These are phyloP conservation scores for Pythium aristosporum DNA, from an alignment of 352 stramenopile genomes.

Conservation along the genomic window DNA sequence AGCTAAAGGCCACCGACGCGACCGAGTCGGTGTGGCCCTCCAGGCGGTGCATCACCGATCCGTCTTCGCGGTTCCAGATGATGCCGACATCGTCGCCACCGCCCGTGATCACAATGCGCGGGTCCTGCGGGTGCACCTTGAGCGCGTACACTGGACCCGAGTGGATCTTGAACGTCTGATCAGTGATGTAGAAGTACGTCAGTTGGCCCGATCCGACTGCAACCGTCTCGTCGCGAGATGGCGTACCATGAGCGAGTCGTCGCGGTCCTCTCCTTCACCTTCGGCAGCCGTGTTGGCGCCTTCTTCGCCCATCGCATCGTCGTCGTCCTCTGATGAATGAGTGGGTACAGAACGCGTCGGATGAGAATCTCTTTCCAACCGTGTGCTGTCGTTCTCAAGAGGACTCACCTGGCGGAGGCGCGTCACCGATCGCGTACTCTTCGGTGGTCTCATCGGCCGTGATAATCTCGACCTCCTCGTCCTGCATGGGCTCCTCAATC, in stretches of 20 bases:
- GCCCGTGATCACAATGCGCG: conserved; percentile 78
- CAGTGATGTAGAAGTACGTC: not conserved
- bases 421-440: conserved; percentile 84
- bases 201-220: not conserved
- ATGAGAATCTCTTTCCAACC: conserved; percentile 1
- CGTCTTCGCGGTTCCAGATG: conserved; percentile 87
- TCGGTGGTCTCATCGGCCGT: conserved; percentile 72
- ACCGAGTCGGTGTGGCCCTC: conserved; percentile 82
- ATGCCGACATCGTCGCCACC: conserved; percentile 82
- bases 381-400: not conserved
- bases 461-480: conserved; percentile 84
- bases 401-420: conserved; percentile 55
- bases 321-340: conserved; percentile 55
- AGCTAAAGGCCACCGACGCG: conserved; percentile 84
- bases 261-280: conserved; percentile 12
- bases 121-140: conserved; percentile 77
- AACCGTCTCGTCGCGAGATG: not conserved
- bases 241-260: conserved; percentile 31
- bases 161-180: conserved; percentile 78
- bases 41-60: conserved; percentile 74
- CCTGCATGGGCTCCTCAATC: conserved; percentile 37
- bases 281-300: conserved; percentile 4
- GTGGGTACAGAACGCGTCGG: not conserved
- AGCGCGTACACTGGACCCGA: conserved; percentile 79
- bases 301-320: conserved; percentile 67